phyloP scores from a whole-genome alignment of 2,329 filamentous ascomycete genomes.

The Hortaea werneckii region DNA sequence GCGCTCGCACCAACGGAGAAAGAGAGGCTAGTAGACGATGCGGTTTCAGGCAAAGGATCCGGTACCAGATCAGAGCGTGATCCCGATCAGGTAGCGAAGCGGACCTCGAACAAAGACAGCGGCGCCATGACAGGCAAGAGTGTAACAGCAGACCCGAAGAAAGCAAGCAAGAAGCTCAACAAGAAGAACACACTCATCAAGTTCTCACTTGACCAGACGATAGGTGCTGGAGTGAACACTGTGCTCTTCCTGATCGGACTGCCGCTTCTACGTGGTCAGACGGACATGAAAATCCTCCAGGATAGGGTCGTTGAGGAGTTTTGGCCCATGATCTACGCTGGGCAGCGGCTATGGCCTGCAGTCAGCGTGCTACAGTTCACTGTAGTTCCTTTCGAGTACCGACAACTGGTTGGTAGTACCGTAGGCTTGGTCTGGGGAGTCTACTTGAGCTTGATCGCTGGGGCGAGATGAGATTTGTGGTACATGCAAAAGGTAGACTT shows the following conservation, averaged over 20 bases:
- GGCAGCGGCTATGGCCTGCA: constrained; percentile 62
- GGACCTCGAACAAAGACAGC: neutral
- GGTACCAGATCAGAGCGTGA: constrained; percentile 9
- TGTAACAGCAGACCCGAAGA: neutral
- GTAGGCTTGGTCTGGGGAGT: constrained; percentile 67
- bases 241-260: constrained; percentile 52
- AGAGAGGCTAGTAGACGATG: constrained; percentile 21
- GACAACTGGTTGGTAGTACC: constrained; percentile 60
- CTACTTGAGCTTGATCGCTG: constrained; percentile 54
- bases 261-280: constrained; percentile 40
- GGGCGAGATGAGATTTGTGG: neutral
- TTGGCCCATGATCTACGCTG: constrained; percentile 52
- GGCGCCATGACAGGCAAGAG: constrained; percentile 15
- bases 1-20: constrained; percentile 20
- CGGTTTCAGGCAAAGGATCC: constrained; percentile 15
- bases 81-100: neutral
- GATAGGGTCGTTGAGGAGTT: constrained; percentile 16
- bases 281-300: constrained; percentile 6
- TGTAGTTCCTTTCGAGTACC: constrained; percentile 58
- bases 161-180: constrained; percentile 30
- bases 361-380: constrained; percentile 63
- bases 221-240: constrained; percentile 57
- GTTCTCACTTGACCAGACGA: constrained; percentile 57
- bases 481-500: too few species aligned
- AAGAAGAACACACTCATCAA: constrained; percentile 57